phyloP scores from a whole-genome alignment of 2,329 filamentous ascomycete genomes.

The Chaetothyriales sp. region DNA sequence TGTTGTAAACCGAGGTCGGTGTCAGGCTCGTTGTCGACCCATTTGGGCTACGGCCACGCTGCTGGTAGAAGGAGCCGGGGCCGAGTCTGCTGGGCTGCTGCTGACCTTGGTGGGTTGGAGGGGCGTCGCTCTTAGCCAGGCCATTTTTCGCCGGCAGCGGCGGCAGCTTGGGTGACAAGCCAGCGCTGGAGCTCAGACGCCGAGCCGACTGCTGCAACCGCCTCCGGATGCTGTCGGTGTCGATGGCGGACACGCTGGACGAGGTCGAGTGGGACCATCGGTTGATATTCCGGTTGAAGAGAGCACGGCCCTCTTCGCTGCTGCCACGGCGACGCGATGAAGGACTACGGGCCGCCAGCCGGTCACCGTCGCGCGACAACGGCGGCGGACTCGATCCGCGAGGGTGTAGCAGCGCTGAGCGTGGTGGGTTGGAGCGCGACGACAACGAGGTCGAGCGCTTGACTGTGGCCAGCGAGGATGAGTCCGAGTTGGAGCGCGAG shows the following conservation, averaged over 20 bases:
- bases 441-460: slow-evolving; percentile 27
- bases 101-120: not conserved
- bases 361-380: slow-evolving; percentile 3
- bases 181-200: not conserved
- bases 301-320: not conserved
- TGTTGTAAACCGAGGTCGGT: slow-evolving; percentile 15
- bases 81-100: not conserved
- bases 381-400: slow-evolving; percentile 1
- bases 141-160: not conserved
- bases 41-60: not conserved
- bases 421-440: slow-evolving; percentile 18
- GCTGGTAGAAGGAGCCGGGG: not conserved
- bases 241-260: slow-evolving; percentile 28
- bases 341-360: slow-evolving; percentile 2
- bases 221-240: slow-evolving; percentile 11
- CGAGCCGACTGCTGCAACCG: not conserved
- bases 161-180: not conserved
- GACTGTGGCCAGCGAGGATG: slow-evolving; percentile 28
- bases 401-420: slow-evolving; percentile 15
- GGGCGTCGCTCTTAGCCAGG: not conserved
- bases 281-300: slow-evolving; percentile 30
- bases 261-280: slow-evolving; percentile 44
- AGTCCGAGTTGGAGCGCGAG: slow-evolving; percentile 30
- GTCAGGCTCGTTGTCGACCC: slow-evolving; percentile 4
- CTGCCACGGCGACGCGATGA: slow-evolving; percentile 10